Evolutionary conservation across 2,329 filamentous ascomycete genomes (phyloP).

Genomic region (Phaeosphaeria sp.): DNA sequence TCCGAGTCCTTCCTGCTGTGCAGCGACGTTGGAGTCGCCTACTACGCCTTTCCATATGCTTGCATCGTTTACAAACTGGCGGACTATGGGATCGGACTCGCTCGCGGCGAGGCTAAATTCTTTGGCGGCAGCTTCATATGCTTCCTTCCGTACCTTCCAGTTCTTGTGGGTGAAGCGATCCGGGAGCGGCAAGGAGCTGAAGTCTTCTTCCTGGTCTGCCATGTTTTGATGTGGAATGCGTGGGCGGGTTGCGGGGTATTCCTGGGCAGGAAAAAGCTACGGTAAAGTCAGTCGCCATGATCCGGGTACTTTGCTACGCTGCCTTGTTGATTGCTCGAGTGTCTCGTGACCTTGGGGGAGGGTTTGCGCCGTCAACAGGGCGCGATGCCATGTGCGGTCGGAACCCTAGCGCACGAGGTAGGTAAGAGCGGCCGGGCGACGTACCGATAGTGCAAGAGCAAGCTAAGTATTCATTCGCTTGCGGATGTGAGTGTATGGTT

Average conservation of each 20-base stretch:
- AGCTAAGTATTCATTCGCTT: not conserved
- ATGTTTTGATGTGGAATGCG: constrained; percentile 55
- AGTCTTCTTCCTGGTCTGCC: constrained; percentile 86
- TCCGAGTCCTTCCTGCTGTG: constrained; percentile 89
- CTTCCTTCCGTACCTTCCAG: constrained; percentile 97
- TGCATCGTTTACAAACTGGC: constrained; percentile 84
- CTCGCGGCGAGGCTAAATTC: constrained; percentile 84
- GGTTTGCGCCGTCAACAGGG: not conserved
- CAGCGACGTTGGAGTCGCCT: constrained; percentile 93
- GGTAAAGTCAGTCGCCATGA: constrained; percentile 6
- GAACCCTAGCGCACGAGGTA: constrained; percentile 2
- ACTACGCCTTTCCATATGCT: constrained; percentile 91
- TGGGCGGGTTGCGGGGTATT: constrained; percentile 7
- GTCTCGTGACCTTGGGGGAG: not conserved
- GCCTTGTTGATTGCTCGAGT: not conserved
- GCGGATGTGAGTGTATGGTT: not conserved
- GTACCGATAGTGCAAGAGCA: constrained; percentile 4
- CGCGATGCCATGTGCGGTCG: constrained; percentile 2
- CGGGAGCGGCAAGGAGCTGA: constrained; percentile 73
- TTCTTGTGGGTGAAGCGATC: constrained; percentile 89
- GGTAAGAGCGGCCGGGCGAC: constrained; percentile 2
- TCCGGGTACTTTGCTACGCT: not conserved
- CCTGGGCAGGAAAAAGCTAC: not conserved
- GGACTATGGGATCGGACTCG: constrained; percentile 84
- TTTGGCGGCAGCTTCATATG: constrained; percentile 90